These are phyloP conservation scores for Paraphaeosphaeria sporulosa DNA, from an alignment of 2,329 filamentous ascomycete species.

Conservation along the genomic window DNA sequence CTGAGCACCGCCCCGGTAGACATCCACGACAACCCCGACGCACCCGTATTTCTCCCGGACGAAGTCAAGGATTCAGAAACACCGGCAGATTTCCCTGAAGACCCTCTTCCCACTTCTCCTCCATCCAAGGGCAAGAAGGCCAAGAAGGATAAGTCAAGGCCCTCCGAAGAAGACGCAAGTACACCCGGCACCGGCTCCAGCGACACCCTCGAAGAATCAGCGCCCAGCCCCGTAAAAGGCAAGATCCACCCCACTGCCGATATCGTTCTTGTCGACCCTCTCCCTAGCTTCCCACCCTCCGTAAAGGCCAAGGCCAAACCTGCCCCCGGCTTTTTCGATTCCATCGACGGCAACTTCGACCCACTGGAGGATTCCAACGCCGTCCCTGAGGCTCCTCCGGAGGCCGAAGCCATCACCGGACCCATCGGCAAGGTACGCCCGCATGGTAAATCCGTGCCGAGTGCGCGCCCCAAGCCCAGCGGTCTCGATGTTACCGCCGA, in stretches of 20 bases:
- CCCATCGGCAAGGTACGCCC: background rate
- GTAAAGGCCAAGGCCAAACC: background rate
- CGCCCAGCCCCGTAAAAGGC: background rate
- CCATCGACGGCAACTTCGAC: background rate
- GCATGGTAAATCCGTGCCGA: slow-evolving; percentile 21
- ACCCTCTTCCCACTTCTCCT: background rate
- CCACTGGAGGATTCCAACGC: background rate
- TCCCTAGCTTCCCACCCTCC: background rate
- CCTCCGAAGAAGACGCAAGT: background rate
- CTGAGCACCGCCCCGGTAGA: background rate
- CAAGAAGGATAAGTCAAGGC: background rate
- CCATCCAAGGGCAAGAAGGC: background rate
- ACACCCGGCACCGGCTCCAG: background rate
- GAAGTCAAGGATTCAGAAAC: background rate
- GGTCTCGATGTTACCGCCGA: slow-evolving; percentile 3
- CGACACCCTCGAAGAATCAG: background rate
- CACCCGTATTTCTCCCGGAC: background rate
- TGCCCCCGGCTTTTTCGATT: background rate
- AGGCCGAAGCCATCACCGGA: background rate
- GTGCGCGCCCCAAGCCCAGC: background rate
- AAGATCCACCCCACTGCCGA: too few species aligned
- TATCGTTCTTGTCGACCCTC: background rate
- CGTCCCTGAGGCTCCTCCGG: background rate
- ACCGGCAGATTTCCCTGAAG: background rate
- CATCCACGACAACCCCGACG: background rate